Conservation (phyloP, 2,329 filamentous ascomycete genomes). For the Pseudogymnoascus sp. region DNA sequence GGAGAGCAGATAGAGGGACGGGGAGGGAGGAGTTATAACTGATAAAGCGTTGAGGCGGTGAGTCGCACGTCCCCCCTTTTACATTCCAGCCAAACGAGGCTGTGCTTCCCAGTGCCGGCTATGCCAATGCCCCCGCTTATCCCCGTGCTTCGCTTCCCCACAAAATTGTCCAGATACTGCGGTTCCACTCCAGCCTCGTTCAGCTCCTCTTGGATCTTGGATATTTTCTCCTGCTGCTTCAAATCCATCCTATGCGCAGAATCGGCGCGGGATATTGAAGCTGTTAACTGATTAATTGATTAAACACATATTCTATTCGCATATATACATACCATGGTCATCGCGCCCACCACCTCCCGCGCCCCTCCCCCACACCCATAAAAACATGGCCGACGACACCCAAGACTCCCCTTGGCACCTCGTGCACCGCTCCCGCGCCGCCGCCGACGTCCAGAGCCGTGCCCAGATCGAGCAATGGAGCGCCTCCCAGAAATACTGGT, state of each 20-base stretch:
- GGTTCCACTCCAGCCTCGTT: neutral
- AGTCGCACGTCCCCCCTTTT: neutral
- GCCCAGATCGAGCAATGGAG: constrained; percentile 23
- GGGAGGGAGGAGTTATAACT: neutral
- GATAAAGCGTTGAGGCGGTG: neutral
- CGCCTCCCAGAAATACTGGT: constrained; percentile 19
- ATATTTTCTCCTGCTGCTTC: neutral
- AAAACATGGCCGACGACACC: neutral
- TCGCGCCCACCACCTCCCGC: neutral
- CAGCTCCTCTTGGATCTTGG: neutral
- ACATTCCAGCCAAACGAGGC: neutral
- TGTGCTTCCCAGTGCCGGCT: neutral
- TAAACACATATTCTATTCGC: neutral
- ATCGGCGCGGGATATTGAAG: neutral
- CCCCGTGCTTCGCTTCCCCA: neutral
- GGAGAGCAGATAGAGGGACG: neutral
- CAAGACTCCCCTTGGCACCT: neutral
- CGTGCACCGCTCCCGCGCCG: constrained; percentile 18
- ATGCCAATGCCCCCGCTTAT: neutral
- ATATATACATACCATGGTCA: neutral
- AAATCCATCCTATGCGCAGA: neutral
- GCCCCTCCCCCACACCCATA: neutral
- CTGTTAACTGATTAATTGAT: neutral
- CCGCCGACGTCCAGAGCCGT: constrained; percentile 17
- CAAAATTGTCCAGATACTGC: neutral